Conservation (phyloP, 2,329 filamentous ascomycete genomes). For the Stachybotrys elegans region DNA sequence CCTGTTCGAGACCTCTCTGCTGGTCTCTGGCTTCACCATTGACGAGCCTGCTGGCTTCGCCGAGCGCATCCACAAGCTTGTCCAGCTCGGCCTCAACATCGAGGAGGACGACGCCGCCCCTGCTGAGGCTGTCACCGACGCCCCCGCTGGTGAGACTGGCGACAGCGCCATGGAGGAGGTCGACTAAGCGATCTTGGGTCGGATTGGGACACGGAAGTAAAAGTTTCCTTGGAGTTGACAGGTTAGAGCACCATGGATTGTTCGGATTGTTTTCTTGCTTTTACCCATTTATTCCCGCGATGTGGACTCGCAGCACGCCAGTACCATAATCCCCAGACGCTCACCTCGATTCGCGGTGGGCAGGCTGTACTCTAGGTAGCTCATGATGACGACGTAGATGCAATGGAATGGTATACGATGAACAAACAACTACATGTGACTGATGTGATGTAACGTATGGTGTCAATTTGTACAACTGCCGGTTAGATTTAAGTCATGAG, state of each 20-base stretch:
- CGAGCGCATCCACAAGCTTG: constrained; percentile 99
- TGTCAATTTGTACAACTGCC: too few relatives aligned
- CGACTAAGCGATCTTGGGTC: constrained; percentile 59
- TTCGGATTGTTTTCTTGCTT: constrained; percentile 26
- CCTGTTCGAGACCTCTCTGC: constrained; percentile 96
- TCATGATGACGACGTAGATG: constrained; percentile 35
- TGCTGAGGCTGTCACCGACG: constrained; percentile 50
- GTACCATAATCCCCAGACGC: constrained; percentile 28
- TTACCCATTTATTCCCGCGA: constrained; percentile 13
- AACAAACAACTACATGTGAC: not conserved
- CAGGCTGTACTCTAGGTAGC: constrained; percentile 36
- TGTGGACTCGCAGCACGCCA: constrained; percentile 20
- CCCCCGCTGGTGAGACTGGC: constrained; percentile 54
- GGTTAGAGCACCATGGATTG: constrained; percentile 27
- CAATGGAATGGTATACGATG: not conserved
- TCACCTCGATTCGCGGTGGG: constrained; percentile 13
- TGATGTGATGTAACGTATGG: too few relatives aligned
- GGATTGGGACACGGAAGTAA: constrained; percentile 31
- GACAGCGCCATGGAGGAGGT: constrained; percentile 99
- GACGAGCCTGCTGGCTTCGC: constrained; percentile 97
- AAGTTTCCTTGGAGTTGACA: constrained; percentile 39
- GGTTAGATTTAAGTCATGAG: too few relatives aligned
- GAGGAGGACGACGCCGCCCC: constrained; percentile 81
- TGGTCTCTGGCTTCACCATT: constrained; percentile 99
- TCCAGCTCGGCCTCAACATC: constrained; percentile 94